These are phyloP conservation scores for Chalciporus pseudorubinellus DNA, from an alignment of 768 basidiomycete genomes.

Conservation along the genomic window DNA sequence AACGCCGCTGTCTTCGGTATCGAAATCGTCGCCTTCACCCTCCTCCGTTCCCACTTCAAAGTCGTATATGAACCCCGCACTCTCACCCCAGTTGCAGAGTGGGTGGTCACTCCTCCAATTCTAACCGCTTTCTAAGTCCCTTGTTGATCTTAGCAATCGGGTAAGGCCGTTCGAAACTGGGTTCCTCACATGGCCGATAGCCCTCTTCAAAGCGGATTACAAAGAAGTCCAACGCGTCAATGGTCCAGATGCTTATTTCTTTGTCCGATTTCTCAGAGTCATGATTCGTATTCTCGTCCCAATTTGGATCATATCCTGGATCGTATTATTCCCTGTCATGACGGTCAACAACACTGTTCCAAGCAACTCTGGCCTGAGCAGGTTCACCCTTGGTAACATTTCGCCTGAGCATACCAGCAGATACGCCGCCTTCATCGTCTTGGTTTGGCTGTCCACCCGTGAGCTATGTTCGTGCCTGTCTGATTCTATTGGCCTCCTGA, in stretches of 20 bases:
- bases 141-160: constrained; percentile 48
- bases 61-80: constrained; percentile 88
- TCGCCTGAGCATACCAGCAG: constrained; percentile 45
- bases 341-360: constrained; percentile 48
- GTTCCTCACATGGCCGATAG: constrained; percentile 63
- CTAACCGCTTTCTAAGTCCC: not conserved
- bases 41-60: constrained; percentile 82
- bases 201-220: constrained; percentile 62
- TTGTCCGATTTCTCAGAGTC: constrained; percentile 84
- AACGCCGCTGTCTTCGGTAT: constrained; percentile 71
- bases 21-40: constrained; percentile 75
- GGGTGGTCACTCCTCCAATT: constrained; percentile 18
- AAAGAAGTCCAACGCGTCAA: constrained; percentile 62
- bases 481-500: not conserved
- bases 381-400: constrained; percentile 83
- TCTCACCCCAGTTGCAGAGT: constrained; percentile 50
- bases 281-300: constrained; percentile 81
- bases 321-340: constrained; percentile 75
- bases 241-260: constrained; percentile 91
- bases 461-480: constrained; percentile 26
- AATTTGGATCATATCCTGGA: constrained; percentile 91
- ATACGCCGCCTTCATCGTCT: constrained; percentile 75
- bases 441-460: constrained; percentile 80
- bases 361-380: constrained; percentile 56
- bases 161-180: constrained; percentile 47